Base-by-base conservation (phyloP, 2,329 filamentous ascomycete genomes). In the Neurospora sp. region DNA sequence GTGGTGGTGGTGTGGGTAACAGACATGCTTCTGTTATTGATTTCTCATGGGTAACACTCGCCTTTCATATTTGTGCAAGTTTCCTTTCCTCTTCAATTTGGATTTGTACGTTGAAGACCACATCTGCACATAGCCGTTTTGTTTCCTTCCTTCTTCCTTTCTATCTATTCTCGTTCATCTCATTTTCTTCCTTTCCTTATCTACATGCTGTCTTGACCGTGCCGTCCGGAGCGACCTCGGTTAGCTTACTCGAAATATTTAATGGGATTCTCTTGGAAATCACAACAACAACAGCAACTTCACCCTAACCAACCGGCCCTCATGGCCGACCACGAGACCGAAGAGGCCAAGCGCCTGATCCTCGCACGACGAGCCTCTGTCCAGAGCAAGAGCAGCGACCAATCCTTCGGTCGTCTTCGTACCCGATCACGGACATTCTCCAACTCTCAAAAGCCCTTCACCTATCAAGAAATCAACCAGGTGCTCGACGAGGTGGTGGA, bases 401-500 rank as follows among this genome's bases (percentile, higher is more conserved):
- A 73, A n/a, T 52, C 70, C 2, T 71, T 76, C 13, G 67, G 69
- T 38, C 72, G 74, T 71, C 39, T 75, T 17, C 69, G 70, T 4
- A 70, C 72, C 38, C 72, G 73, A n/a, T 71, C 74, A 10, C 28
- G 52, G 7, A 62, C 52, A 5, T 73, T 72, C 1, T 74, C 72
- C 4, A 70, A 72, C 19, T 70, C 70, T 3, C 69, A 71, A 52
- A 72, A 70, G 33, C 70, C 66, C 8, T 77, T 73, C 66, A 75
- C 73, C 1, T 71, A 75, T 40, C 71, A 73, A 36, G 76, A 76
- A 62, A 68, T 76, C 19, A 76, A 76, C 72, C 72, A 73, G 15
- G 74, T 76, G 33, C 70, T 77, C 38, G 72, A 70, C 38, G 71
- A 75, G 52, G 72, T 76, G 8, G 69, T 77, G 42, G 75, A 76